Evolutionary conservation across 2,329 filamentous ascomycete species (phyloP).

Genomic region (Tolypocladium ophioglossoides): DNA sequence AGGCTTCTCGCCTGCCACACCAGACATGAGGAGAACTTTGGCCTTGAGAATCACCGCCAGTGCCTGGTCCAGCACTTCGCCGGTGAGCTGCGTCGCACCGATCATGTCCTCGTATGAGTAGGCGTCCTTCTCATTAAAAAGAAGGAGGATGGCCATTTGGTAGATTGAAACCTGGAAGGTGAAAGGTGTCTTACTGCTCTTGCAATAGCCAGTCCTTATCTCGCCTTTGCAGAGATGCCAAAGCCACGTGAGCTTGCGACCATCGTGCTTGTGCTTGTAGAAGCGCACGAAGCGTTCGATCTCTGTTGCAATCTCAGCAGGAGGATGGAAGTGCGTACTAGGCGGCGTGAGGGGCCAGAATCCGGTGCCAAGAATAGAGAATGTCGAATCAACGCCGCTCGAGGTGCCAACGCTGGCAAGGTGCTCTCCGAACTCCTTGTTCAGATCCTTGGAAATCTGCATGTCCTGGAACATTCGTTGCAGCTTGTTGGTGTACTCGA

Average conservation of each 20-base stretch:
- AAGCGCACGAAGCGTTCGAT: constrained; percentile 84
- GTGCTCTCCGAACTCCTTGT: constrained; percentile 77
- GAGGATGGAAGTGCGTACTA: constrained; percentile 79
- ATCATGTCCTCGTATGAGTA: constrained; percentile 83
- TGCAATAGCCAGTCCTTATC: constrained; percentile 87
- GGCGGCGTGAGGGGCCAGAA: constrained; percentile 93
- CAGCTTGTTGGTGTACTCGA: constrained; percentile 98
- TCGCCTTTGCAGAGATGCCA: constrained; percentile 99
- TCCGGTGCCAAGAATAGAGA: constrained; percentile 87
- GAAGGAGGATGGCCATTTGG: constrained; percentile 89
- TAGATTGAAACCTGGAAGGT: constrained; percentile 97
- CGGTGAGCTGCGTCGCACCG: constrained; percentile 66
- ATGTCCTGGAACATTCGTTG: constrained; percentile 99
- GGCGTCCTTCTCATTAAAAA: constrained; percentile 87
- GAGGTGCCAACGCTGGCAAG: constrained; percentile 43
- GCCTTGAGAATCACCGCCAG: constrained; percentile 84
- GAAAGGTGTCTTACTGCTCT: constrained; percentile 78
- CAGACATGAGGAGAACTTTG: constrained; percentile 68
- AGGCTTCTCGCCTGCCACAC: constrained; percentile 60
- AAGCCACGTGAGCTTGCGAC: constrained; percentile 92
- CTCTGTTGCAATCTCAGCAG: constrained; percentile 72
- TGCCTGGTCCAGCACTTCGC: constrained; percentile 78
- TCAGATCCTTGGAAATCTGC: constrained; percentile 96
- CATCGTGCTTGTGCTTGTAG: constrained; percentile 94
- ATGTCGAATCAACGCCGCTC: constrained; percentile 72